These are phyloP conservation scores for Solanum ossicruentum DNA, from an alignment of 257 asterid genomes.

Conservation along the genomic window DNA sequence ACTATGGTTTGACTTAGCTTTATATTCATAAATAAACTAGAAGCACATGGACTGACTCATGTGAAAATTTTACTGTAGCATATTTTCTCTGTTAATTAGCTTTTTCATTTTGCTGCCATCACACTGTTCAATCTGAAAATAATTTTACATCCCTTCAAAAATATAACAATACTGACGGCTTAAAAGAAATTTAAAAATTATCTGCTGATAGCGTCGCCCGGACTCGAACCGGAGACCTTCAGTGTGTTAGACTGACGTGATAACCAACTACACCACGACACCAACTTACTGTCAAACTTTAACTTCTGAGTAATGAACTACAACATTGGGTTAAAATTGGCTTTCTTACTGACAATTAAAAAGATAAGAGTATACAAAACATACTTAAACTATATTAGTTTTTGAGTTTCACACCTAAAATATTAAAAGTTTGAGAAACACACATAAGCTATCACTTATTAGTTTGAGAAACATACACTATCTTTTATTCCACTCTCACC, in stretches of 20 bases:
- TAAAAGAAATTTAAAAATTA: too few species aligned
- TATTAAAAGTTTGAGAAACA: too few species aligned
- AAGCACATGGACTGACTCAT: neutral
- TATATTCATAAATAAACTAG: neutral
- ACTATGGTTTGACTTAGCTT: neutral
- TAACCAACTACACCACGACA: slow-evolving; percentile 87
- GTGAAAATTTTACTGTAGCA: neutral
- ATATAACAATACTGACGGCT: too few species aligned
- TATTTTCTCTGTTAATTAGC: neutral
- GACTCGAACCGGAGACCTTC: slow-evolving; percentile 80
- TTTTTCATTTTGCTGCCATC: neutral
- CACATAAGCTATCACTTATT: too few species aligned
- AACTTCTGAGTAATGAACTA: too few species aligned
- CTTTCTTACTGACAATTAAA: too few species aligned
- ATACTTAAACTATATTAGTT: too few species aligned
- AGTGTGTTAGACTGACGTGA: slow-evolving; percentile 87
- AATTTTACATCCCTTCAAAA: neutral
- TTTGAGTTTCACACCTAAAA: too few species aligned
- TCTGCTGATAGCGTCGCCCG: slow-evolving; percentile 37
- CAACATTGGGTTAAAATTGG: accelerated
- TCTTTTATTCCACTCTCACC: too few species aligned
- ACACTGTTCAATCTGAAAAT: too few species aligned
- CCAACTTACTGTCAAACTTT: neutral
- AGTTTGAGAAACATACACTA: too few species aligned
- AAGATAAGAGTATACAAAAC: too few species aligned